Evolutionary conservation across 192 early-diverging fungal genomes (phyloP).

Genomic region (Coemansia sp.): DNA sequence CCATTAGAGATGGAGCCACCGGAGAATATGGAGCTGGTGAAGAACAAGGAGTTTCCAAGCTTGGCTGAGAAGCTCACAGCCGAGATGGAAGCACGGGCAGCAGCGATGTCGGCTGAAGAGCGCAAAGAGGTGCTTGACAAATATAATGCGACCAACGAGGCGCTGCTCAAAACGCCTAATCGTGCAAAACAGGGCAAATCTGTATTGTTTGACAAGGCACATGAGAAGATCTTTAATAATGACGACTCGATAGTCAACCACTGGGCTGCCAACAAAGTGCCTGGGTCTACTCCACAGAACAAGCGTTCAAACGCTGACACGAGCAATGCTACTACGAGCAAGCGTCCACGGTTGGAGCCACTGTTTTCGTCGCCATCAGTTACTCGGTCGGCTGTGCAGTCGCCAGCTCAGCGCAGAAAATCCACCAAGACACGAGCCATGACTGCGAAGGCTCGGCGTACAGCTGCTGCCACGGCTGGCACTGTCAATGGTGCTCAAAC

Average conservation of each 20-base stretch:
- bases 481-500: constrained; percentile 23
- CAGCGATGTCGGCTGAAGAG: constrained; percentile 25
- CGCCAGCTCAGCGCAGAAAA: constrained; percentile 11
- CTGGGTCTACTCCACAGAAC: constrained; percentile 27
- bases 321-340: constrained; percentile 14
- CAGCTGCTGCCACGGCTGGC: not conserved
- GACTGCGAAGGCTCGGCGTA: constrained; percentile 21
- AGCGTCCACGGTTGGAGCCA: constrained; percentile 38
- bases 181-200: constrained; percentile 15
- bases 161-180: constrained; percentile 14
- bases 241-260: constrained; percentile 48
- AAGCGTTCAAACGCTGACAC: constrained; percentile 31
- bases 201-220: constrained; percentile 31
- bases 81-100: constrained; percentile 31
- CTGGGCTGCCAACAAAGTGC: constrained; percentile 37
- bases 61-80: constrained; percentile 27
- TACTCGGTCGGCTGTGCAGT: constrained; percentile 5
- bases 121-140: constrained; percentile 21
- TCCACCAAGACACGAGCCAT: constrained; percentile 22
- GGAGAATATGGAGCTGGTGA: constrained; percentile 9
- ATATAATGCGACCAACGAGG: constrained; percentile 9
- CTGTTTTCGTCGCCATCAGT: constrained; percentile 31
- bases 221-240: constrained; percentile 35
- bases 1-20: constrained; percentile 17
- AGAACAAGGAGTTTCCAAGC: constrained; percentile 14